Percentiles rank a stretch among this genome's conserved stretches.
Evolutionary conservation across 331 rosid genomes (phyloP).

Genomic region (Ulmus americana): DNA sequence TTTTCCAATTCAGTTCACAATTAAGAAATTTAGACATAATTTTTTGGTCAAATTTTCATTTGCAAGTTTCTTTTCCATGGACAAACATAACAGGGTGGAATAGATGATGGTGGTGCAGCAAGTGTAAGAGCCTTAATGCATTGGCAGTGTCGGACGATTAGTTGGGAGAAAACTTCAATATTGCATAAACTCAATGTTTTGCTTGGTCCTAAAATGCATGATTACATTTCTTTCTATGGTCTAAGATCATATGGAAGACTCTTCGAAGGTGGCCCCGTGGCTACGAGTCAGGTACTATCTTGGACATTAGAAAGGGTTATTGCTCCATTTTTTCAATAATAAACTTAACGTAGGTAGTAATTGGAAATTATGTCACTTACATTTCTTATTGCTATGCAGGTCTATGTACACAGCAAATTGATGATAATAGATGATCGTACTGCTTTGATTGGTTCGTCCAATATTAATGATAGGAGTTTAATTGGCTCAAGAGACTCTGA

Average conservation of each 20-base stretch:
- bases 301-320: no score
- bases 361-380: no score
- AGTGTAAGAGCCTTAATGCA: slow-evolving; percentile 51
- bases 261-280: slow-evolving; percentile 38
- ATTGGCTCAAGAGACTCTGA: slow-evolving; percentile 54
- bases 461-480: slow-evolving; percentile 45
- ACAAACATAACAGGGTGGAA: slow-evolving; percentile 35
- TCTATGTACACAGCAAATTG: slow-evolving; percentile 49
- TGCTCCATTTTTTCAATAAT: no score
- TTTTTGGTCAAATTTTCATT: not conserved
- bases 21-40: not conserved
- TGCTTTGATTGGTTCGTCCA: slow-evolving; percentile 46
- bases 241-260: slow-evolving; percentile 45
- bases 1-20: not conserved
- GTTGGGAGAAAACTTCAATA: slow-evolving; percentile 42
- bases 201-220: slow-evolving; percentile 36
- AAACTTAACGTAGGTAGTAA: no score
- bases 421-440: slow-evolving; percentile 41
- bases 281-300: slow-evolving; percentile 47
- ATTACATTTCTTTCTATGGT: slow-evolving; percentile 45
- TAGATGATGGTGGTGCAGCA: slow-evolving; percentile 47
- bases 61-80: not conserved
- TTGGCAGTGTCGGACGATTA: slow-evolving; percentile 47
- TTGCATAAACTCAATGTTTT: slow-evolving; percentile 32
- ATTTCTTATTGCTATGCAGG: slow-evolving; percentile 19